These are phyloP conservation scores for Cladosporium sp. DNA, from an alignment of 2,329 filamentous ascomycete genomes.

Conservation along the genomic window DNA sequence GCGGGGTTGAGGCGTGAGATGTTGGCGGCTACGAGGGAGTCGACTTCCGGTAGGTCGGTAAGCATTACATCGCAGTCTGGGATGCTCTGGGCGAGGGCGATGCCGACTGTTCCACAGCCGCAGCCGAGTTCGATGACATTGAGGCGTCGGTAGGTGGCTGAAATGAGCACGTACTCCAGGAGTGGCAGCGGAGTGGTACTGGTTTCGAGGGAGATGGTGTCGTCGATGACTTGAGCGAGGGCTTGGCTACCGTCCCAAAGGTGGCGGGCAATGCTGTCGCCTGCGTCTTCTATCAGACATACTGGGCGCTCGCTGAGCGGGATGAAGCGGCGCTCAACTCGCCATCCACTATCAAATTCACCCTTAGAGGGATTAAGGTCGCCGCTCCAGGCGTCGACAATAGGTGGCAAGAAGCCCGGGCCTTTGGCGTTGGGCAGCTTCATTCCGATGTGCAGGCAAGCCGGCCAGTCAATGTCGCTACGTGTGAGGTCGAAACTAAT, in stretches of 20 bases:
- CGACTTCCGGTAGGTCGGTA: conserved; percentile 62
- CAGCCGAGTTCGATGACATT: conserved; percentile 61
- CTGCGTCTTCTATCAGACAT: conserved; percentile 63
- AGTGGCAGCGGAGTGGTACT: conserved; percentile 29
- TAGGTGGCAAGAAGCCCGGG: conserved; percentile 31
- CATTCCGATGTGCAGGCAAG: conserved; percentile 38
- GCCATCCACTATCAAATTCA: conserved; percentile 41
- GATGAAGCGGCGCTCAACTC: conserved; percentile 53
- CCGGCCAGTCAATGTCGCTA: conserved; percentile 34
- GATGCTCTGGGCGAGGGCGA: conserved; percentile 54
- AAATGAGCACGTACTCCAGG: conserved; percentile 34
- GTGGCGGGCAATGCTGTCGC: conserved; percentile 67
- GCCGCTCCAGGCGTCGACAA: conserved; percentile 56
- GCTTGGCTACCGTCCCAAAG: conserved; percentile 63
- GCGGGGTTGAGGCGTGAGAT: conserved; percentile 41
- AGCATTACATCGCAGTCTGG: conserved; percentile 51
- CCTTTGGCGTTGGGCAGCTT: conserved; percentile 24
- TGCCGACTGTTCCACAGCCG: conserved; percentile 64
- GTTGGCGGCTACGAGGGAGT: conserved; percentile 56
- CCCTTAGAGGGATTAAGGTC: conserved; percentile 37
- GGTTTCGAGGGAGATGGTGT: conserved; percentile 34
- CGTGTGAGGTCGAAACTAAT: conserved; percentile 39
- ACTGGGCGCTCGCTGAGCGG: conserved; percentile 39
- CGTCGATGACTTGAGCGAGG: conserved; percentile 50
- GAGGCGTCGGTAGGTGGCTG: conserved; percentile 38